Percentiles rank a stretch among this genome's conserved stretches.
Conservation (phyloP, 495 filamentous ascomycete genomes). For the Rhizodiscina lignyota region DNA sequence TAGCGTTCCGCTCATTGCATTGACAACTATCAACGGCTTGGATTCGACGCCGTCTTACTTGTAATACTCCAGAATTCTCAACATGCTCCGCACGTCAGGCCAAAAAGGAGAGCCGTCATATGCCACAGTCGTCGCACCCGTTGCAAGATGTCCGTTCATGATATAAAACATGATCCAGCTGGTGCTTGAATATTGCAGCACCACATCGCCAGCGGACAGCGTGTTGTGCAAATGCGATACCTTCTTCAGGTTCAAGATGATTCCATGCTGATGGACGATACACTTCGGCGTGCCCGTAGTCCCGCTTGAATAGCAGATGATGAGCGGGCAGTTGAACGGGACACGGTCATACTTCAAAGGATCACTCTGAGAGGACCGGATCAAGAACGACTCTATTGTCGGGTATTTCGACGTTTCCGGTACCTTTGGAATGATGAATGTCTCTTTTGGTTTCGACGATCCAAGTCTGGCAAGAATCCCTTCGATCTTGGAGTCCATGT, state of each 20-base stretch:
- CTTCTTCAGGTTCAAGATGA: slow-evolving; percentile 2
- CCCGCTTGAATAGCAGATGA: slow-evolving; percentile 2
- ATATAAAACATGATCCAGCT: slow-evolving; percentile 2
- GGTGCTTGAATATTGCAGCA: slow-evolving; percentile 3
- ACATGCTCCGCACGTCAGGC: not conserved
- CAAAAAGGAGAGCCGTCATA: slow-evolving; percentile 3
- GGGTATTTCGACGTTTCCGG: not conserved
- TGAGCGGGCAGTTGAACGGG: slow-evolving; percentile 1
- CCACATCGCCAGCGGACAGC: slow-evolving; percentile 1
- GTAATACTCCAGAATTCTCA: not conserved
- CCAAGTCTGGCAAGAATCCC: not conserved
- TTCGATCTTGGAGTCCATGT: not conserved
- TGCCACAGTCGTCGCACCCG: slow-evolving; percentile 1
- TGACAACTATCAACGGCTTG: too few species aligned
- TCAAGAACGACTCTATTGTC: not conserved
- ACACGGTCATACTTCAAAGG: slow-evolving; percentile 1
- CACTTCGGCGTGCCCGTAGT: slow-evolving; percentile 4
- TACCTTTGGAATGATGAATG: slow-evolving; percentile 1
- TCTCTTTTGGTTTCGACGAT: slow-evolving; percentile 1
- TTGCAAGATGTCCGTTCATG: not conserved
- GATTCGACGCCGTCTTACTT: not conserved
- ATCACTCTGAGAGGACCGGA: not conserved
- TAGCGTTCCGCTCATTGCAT: too few species aligned
- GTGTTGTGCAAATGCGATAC: slow-evolving; percentile 1
- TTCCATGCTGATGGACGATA: slow-evolving; percentile 1